Evolutionary conservation across 2,329 filamentous ascomycete genomes (phyloP), one percentile per base, ranked within the genome.

Genomic region (Sarocladium kiliense): DNA sequence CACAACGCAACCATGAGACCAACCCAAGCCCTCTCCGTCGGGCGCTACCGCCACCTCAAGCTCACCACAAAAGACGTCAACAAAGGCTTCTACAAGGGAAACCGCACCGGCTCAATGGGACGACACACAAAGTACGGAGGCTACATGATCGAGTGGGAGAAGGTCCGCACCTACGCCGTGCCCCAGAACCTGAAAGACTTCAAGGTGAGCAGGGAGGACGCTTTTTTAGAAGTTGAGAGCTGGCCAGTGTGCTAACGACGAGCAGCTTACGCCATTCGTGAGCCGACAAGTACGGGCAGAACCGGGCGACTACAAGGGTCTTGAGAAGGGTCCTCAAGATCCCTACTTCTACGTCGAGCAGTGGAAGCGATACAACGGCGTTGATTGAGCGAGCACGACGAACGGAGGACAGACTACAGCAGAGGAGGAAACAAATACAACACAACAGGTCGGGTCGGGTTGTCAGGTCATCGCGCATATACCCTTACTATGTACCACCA

Each of bases 61-160:
- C 82, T 99, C 66, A 97, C 90, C 12, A 96, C 93, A 62, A 99
- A 99, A 75, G 87, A 94, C 73, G 87, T 93, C 69, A 89, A 88
- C 70, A 90, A 91, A 68, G 93, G 92, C 63, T 99, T 87, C 83
- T 99, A 99, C 84, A 97, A 97, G 80, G 94, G 94, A 68, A 97
- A 88, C 65, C 81, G 92, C 47, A 87, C 91, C 1, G 94, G 94
- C 1, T 85, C 88, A 41, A 91, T 95, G 85, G 94, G 94, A 70
- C 74, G 78, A 14, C 90, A 95, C 74, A 92, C 89, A 55, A 88
- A 89, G 69, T 83, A 85, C 68, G 94, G 93, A 71, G 86, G 86
- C 53, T 99, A 94, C 72, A 71, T 85, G 47, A 86, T 97, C 62
- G 88, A 97, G 62, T 96, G 82, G 80, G 73, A 78, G 55, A 96